phyloP scores from a whole-genome alignment of 2,329 filamentous ascomycete genomes.

The Penicillium sp. region DNA sequence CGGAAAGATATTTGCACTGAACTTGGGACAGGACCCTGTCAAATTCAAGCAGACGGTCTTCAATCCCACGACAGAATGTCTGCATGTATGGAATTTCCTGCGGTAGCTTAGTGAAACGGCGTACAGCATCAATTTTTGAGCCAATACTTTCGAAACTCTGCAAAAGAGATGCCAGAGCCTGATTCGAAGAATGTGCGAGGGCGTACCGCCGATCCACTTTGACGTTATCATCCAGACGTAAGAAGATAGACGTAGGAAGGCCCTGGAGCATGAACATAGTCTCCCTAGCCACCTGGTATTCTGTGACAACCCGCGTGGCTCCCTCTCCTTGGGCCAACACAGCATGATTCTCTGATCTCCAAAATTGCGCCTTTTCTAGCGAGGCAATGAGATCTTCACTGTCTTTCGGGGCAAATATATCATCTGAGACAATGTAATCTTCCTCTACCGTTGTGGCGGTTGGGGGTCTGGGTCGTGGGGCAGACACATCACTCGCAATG shows the following conservation, averaged over 20 bases:
- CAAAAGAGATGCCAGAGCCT: conserved; percentile 33
- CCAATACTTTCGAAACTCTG: conserved; percentile 50
- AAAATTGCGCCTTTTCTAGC: conserved; percentile 49
- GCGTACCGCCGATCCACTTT: conserved; percentile 39
- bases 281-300: conserved; percentile 71
- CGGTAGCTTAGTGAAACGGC: conserved; percentile 46
- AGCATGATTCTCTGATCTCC: conserved; percentile 36
- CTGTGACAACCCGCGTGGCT: conserved; percentile 51
- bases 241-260: conserved; percentile 69
- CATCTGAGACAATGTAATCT: conserved; percentile 35
- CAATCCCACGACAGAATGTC: conserved; percentile 64
- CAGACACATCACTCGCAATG: conserved; percentile 32
- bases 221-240: conserved; percentile 35
- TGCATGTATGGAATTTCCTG: conserved; percentile 62
- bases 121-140: conserved; percentile 46
- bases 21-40: conserved; percentile 57
- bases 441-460: conserved; percentile 28
- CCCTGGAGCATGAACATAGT: conserved; percentile 81
- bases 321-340: conserved; percentile 14
- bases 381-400: conserved; percentile 36
- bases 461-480: conserved; percentile 28
- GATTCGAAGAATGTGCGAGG: conserved; percentile 33
- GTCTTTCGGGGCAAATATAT: conserved; percentile 31
- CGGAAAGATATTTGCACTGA: conserved; percentile 59
- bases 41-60: conserved; percentile 55